A percentile compares a stretch with the other conserved stretches of the same genome.
Evolutionary conservation across 2,329 filamentous ascomycete genomes (phyloP).

Genomic region (Colletotrichum filicis): DNA sequence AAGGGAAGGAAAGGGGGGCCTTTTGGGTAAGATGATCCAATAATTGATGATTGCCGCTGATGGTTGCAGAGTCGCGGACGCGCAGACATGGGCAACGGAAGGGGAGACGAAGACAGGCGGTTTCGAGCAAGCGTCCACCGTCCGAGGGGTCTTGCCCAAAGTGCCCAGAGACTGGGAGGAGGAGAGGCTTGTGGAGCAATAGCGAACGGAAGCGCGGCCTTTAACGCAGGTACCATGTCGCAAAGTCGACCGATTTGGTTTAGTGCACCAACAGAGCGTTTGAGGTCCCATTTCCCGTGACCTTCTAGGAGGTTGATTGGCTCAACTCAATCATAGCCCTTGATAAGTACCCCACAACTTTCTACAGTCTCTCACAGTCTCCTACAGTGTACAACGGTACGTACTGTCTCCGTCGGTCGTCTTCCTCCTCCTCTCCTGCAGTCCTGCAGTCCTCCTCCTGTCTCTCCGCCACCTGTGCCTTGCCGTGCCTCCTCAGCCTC

Average conservation of each 20-base stretch:
- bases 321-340: not conserved
- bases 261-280: conserved; percentile 31
- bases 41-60: conserved; percentile 10
- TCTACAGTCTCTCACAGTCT: not conserved
- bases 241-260: not conserved
- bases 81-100: not conserved
- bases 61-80: conserved; percentile 10
- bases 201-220: conserved; percentile 8
- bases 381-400: not conserved
- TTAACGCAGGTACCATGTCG: conserved; percentile 27
- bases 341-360: not conserved
- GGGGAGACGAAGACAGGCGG: not conserved
- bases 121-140: conserved; percentile 16
- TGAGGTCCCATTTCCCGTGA: conserved; percentile 25
- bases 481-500: not conserved
- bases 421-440: not conserved
- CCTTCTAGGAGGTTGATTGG: conserved; percentile 1
- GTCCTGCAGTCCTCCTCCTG: too few relatives aligned
- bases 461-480: too few relatives aligned
- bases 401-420: not conserved
- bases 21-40: conserved; percentile 10
- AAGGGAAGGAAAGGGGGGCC: conserved; percentile 5
- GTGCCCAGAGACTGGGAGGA: not conserved
- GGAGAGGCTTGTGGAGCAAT: conserved; percentile 23
- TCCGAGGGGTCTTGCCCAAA: too few relatives aligned